Evolutionary conservation across 2,329 filamentous ascomycete genomes (phyloP).

Genomic region (Fusarium sp.): DNA sequence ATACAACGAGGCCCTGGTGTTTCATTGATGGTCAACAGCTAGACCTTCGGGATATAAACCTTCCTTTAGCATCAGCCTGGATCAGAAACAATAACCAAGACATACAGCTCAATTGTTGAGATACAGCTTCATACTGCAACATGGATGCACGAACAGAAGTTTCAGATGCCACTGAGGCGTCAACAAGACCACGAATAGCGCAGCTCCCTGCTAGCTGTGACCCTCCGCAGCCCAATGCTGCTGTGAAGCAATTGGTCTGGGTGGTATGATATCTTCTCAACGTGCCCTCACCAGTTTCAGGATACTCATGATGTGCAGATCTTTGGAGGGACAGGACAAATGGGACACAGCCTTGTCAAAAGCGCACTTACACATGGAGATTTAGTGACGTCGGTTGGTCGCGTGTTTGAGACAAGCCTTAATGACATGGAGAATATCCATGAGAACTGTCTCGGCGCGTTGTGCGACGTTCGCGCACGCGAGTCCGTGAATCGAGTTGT

Average conservation of each 20-base stretch:
- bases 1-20: constrained; percentile 13
- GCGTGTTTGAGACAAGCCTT: constrained; percentile 79
- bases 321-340: constrained; percentile 97
- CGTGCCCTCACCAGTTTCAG: not conserved
- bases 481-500: constrained; percentile 81
- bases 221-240: constrained; percentile 78
- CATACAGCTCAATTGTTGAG: not conserved
- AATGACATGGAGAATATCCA: constrained; percentile 79
- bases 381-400: constrained; percentile 86
- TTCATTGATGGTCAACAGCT: constrained; percentile 17
- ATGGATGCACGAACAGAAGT: constrained; percentile 47
- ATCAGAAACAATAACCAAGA: not conserved
- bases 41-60: not conserved
- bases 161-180: constrained; percentile 44
- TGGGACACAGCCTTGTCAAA: constrained; percentile 90
- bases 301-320: constrained; percentile 63
- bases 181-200: constrained; percentile 51
- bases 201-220: constrained; percentile 87
- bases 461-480: constrained; percentile 89
- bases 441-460: constrained; percentile 78
- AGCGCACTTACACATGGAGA: constrained; percentile 84
- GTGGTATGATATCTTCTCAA: constrained; percentile 65
- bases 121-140: not conserved
- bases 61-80: constrained; percentile 11
- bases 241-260: constrained; percentile 84